These are phyloP conservation scores for Zymoseptoria crescenta DNA, from an alignment of 2,329 filamentous ascomycete species.

Conservation along the genomic window DNA sequence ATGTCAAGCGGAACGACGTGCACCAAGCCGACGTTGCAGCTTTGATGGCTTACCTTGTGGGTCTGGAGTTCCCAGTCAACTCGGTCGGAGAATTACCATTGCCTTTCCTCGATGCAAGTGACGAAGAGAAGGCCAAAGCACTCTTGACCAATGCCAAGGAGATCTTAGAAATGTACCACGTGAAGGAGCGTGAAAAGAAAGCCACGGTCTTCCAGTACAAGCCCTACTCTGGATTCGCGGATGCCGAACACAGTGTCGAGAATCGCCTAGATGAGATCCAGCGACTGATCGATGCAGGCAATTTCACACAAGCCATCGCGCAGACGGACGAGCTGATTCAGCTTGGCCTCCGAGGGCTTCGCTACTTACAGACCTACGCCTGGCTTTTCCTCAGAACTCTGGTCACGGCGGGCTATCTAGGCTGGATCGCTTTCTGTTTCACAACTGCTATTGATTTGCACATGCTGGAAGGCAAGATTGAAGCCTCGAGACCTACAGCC, in stretches of 20 bases:
- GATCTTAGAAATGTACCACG: conserved; percentile 90
- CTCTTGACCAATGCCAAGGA: conserved; percentile 75
- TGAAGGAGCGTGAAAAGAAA: conserved; percentile 84
- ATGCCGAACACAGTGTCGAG: conserved; percentile 54
- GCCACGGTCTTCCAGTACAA: conserved; percentile 66
- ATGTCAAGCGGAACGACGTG: conserved; percentile 81
- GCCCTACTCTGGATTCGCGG: conserved; percentile 64
- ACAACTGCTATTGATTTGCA: conserved; percentile 84
- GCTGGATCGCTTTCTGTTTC: conserved; percentile 89
- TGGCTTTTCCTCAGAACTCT: conserved; percentile 91
- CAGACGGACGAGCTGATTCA: conserved; percentile 70
- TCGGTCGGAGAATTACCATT: conserved; percentile 90
- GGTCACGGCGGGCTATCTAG: conserved; percentile 83
- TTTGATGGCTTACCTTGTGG: conserved; percentile 87
- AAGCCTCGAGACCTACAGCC: conserved; percentile 53
- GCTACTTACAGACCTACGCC: conserved; percentile 96
- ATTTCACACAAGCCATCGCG: conserved; percentile 69
- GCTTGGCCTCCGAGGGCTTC: conserved; percentile 68
- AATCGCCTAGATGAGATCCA: conserved; percentile 61
- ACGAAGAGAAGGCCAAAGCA: conserved; percentile 73
- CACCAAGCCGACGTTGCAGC: conserved; percentile 89
- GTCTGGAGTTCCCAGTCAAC: conserved; percentile 86
- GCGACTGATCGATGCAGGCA: conserved; percentile 55
- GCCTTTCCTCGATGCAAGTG: conserved; percentile 64
- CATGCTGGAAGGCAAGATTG: conserved; percentile 64